Evolutionary conservation across 1,284 basidiomycete species (phyloP).

Genomic region (Retiboletus fuscus): DNA sequence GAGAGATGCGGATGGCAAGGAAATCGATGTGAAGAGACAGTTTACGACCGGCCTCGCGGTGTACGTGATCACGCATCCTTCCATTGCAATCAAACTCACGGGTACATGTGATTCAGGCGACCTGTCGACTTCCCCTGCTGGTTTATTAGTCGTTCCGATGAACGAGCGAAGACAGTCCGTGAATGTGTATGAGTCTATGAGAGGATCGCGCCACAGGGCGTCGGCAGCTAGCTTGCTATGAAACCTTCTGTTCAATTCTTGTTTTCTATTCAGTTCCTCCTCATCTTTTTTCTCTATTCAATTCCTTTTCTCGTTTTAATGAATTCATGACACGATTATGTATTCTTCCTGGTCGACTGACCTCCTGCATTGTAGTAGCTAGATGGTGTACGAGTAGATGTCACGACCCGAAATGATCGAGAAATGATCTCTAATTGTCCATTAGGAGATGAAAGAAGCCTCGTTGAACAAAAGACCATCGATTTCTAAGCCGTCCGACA

Average conservation of each 20-base stretch:
- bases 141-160: conserved; percentile 38
- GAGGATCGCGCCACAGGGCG: no score
- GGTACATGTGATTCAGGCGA: conserved; percentile 22
- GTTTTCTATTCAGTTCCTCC: neutral
- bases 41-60: conserved; percentile 49
- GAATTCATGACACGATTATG: conserved; percentile 4
- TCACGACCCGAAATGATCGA: neutral
- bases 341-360: conserved; percentile 2
- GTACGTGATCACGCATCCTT: conserved; percentile 40
- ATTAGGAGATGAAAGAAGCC: conserved; percentile 88
- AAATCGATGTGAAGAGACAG: conserved; percentile 47
- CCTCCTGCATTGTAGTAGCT: conserved; percentile 20
- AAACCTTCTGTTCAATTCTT: neutral
- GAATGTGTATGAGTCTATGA: conserved; percentile 16
- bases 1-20: conserved; percentile 48
- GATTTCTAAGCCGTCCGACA: conserved; percentile 64
- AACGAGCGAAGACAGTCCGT: conserved; percentile 29
- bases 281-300: neutral
- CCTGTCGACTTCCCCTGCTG: conserved; percentile 41
- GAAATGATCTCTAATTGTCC: neutral
- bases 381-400: conserved; percentile 30
- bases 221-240: neutral
- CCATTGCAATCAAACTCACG: conserved; percentile 8
- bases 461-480: conserved; percentile 88
- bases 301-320: neutral